Evolutionary conservation across 306 rosid species (phyloP).

Genomic region (Argentina anserina): DNA sequence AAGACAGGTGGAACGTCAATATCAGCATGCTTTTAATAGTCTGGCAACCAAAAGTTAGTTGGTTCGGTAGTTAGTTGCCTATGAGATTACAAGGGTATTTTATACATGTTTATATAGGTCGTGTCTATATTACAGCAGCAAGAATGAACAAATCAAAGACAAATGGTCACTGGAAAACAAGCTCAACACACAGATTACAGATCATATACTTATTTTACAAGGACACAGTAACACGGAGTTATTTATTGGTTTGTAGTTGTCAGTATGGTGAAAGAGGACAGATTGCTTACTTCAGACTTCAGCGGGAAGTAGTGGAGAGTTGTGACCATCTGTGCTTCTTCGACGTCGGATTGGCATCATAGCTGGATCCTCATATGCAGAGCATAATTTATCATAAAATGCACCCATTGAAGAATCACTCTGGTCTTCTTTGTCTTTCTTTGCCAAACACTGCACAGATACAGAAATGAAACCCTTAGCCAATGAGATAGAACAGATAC

Average conservation of each 20-base stretch:
- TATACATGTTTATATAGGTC: background rate
- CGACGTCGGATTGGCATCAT: slow-evolving; percentile 39
- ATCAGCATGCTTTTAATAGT: background rate
- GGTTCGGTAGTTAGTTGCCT: background rate
- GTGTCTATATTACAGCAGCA: background rate
- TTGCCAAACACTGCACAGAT: slow-evolving; percentile 58
- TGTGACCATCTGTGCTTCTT: slow-evolving; percentile 31
- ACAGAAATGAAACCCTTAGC: background rate
- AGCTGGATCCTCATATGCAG: slow-evolving; percentile 66
- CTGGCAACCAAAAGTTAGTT: background rate
- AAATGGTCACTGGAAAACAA: background rate
- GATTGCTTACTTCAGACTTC: slow-evolving; percentile 24
- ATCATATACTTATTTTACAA: background rate
- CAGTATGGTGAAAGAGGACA: background rate
- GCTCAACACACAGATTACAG: background rate
- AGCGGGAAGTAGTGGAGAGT: slow-evolving; percentile 53
- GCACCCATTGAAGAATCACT: slow-evolving; percentile 42
- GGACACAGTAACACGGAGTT: background rate
- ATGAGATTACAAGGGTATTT: background rate
- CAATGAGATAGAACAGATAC: background rate
- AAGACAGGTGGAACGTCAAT: slow-evolving; percentile 1
- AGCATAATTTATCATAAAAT: slow-evolving; percentile 45
- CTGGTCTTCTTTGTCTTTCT: slow-evolving; percentile 66
- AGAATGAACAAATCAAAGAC: slow-evolving; percentile 1
- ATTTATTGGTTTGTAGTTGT: background rate